These are phyloP conservation scores for Leptographium radiaticola DNA, from an alignment of 2,329 filamentous ascomycete genomes.

Conservation along the genomic window DNA sequence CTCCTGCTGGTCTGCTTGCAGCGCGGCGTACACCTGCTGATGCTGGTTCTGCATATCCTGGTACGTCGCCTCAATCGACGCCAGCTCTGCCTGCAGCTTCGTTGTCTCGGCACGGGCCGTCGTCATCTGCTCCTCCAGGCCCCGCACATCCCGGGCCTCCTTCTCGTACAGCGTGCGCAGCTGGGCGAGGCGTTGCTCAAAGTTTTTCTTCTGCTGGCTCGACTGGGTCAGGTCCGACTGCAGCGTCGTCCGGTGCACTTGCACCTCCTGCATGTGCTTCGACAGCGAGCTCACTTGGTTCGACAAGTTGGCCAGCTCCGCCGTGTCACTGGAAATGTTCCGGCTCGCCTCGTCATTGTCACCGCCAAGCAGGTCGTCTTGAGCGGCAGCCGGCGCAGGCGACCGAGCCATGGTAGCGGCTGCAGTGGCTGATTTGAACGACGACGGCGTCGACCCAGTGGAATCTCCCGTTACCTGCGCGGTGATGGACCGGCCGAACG, in stretches of 20 bases:
- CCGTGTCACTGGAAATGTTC: slow-evolving; percentile 77
- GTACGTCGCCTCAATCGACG: slow-evolving; percentile 67
- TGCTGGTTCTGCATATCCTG: slow-evolving; percentile 76
- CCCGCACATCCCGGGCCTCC: slow-evolving; percentile 75
- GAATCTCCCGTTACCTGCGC: slow-evolving; percentile 62
- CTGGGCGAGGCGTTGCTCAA: slow-evolving; percentile 78
- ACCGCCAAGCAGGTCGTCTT: slow-evolving; percentile 78
- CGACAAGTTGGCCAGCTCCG: slow-evolving; percentile 87
- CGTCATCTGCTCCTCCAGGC: slow-evolving; percentile 70
- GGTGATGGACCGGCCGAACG: slow-evolving; percentile 75
- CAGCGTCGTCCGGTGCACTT: slow-evolving; percentile 63
- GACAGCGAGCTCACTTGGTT: slow-evolving; percentile 87
- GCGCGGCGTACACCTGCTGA: slow-evolving; percentile 55
- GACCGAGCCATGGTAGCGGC: slow-evolving; percentile 10
- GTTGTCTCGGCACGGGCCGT: slow-evolving; percentile 66
- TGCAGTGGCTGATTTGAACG: slow-evolving; percentile 19
- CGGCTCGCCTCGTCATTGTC: slow-evolving; percentile 84
- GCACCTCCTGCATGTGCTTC: slow-evolving; percentile 88
- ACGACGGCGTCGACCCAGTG: slow-evolving; percentile 28
- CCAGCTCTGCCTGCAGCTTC: slow-evolving; percentile 73
- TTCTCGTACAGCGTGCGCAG: slow-evolving; percentile 84
- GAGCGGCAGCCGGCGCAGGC: slow-evolving; percentile 16
- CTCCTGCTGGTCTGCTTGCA: slow-evolving; percentile 82
- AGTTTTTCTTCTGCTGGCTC: slow-evolving; percentile 79
- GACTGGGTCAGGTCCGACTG: slow-evolving; percentile 75